Conservation (phyloP, 352 stramenopile species). For the Pythium grandisporangium region DNA sequence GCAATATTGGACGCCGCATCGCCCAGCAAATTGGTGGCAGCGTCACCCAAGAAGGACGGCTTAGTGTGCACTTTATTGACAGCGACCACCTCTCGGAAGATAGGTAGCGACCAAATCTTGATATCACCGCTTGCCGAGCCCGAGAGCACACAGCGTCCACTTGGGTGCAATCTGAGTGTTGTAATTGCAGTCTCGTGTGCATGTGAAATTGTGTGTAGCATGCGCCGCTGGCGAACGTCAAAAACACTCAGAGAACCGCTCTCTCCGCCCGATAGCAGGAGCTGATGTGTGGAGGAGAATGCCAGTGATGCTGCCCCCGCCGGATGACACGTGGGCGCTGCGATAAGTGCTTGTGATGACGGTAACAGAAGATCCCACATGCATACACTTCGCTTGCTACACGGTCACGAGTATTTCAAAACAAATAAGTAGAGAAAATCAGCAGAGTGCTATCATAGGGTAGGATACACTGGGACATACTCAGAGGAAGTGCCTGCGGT, state of each 20-base stretch:
- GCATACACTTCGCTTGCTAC: slow-evolving; percentile 73
- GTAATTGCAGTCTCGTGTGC: slow-evolving; percentile 83
- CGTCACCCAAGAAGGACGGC: slow-evolving; percentile 69
- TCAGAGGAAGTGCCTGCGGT: slow-evolving; percentile 67
- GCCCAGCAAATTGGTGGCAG: slow-evolving; percentile 64
- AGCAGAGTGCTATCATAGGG: too few relatives aligned
- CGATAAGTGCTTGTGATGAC: slow-evolving; percentile 60
- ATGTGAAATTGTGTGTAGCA: slow-evolving; percentile 76
- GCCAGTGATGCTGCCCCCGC: slow-evolving; percentile 61
- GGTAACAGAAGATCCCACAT: slow-evolving; percentile 80
- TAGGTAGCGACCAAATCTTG: slow-evolving; percentile 84
- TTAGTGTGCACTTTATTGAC: slow-evolving; percentile 72
- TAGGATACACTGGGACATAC: slow-evolving; percentile 25
- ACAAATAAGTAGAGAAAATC: neutral
- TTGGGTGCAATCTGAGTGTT: slow-evolving; percentile 68
- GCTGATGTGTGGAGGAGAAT: slow-evolving; percentile 72
- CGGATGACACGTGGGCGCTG: slow-evolving; percentile 61
- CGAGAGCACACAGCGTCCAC: slow-evolving; percentile 72
- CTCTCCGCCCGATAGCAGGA: slow-evolving; percentile 76
- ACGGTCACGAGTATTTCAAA: neutral
- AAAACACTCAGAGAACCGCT: slow-evolving; percentile 78
- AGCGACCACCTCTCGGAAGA: slow-evolving; percentile 73
- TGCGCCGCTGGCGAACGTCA: slow-evolving; percentile 78
- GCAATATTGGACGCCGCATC: slow-evolving; percentile 79
- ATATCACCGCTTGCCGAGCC: slow-evolving; percentile 75